phyloP scores from a whole-genome alignment of 2,329 filamentous ascomycete species.

The Periconia sp. region DNA sequence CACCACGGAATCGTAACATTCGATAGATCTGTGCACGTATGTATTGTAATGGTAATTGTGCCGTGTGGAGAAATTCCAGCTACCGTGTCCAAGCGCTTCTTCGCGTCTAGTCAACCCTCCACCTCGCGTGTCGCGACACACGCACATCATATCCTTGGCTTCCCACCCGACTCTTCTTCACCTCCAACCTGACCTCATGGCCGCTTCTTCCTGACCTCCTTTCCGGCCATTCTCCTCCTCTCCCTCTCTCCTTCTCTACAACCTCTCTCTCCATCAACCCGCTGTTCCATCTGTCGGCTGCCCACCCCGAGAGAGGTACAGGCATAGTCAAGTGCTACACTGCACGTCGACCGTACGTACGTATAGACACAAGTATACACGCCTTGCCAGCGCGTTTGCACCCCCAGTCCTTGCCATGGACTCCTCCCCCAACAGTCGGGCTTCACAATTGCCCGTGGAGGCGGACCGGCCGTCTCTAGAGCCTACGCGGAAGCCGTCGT shows the following conservation, averaged over 20 bases:
- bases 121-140: background rate
- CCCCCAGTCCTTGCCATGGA: constrained; percentile 33
- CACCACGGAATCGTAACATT: too few species aligned
- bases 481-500: constrained; percentile 62
- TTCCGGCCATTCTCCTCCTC: constrained; percentile 19
- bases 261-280: constrained; percentile 10
- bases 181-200: constrained; percentile 8
- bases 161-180: constrained; percentile 5
- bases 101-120: constrained; percentile 18
- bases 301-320: constrained; percentile 11
- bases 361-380: constrained; percentile 23
- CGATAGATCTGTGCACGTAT: too few species aligned
- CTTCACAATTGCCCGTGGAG: constrained; percentile 29
- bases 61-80: constrained; percentile 13
- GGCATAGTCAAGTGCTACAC: constrained; percentile 16
- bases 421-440: constrained; percentile 28
- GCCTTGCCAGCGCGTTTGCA: constrained; percentile 29
- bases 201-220: constrained; percentile 31
- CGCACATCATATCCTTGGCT: background rate
- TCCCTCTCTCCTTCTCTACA: constrained; percentile 10
- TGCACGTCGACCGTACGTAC: constrained; percentile 22
- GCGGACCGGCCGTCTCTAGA: constrained; percentile 27
- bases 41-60: constrained; percentile 2
- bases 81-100: constrained; percentile 23
- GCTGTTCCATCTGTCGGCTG: constrained; percentile 23